phyloP scores from a whole-genome alignment of 306 rosid species.

The Biancaea sappan region DNA sequence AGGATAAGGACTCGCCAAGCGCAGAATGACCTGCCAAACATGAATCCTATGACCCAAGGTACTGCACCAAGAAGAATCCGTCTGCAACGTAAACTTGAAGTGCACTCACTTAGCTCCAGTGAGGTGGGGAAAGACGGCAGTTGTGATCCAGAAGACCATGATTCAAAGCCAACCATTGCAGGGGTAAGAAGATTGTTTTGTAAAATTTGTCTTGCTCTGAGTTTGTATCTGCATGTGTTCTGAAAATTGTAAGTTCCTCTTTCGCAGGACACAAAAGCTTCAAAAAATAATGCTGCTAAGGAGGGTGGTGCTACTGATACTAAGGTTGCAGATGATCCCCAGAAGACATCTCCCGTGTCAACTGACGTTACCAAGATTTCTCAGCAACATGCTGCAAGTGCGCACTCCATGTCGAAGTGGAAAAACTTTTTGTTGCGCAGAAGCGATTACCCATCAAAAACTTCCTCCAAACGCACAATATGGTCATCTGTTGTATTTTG shows the following conservation, averaged over 20 bases:
- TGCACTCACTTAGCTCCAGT: conserved; percentile 21
- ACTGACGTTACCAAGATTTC: not conserved
- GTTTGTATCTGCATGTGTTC: conserved; percentile 16
- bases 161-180: conserved; percentile 37
- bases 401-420: not conserved
- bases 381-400: conserved; percentile 24
- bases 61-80: conserved; percentile 68
- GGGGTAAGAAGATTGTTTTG: conserved; percentile 46
- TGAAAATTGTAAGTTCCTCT: conserved; percentile 33
- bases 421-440: conserved; percentile 33
- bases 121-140: conserved; percentile 2
- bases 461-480: conserved; percentile 31
- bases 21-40: conserved; percentile 30
- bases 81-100: conserved; percentile 28
- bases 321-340: conserved; percentile 29
- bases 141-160: conserved; percentile 38
- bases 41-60: conserved; percentile 30
- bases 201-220: not conserved
- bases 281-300: conserved; percentile 36
- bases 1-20: conserved; percentile 44
- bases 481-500: conserved; percentile 51
- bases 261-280: conserved; percentile 52
- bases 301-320: conserved; percentile 12
- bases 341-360: conserved; percentile 18
- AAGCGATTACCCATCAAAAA: conserved; percentile 29